A percentile compares a stretch with the other conserved stretches of the same genome.
phyloP scores from a whole-genome alignment of 2,329 filamentous ascomycete species.

The Colletotrichum musae region DNA sequence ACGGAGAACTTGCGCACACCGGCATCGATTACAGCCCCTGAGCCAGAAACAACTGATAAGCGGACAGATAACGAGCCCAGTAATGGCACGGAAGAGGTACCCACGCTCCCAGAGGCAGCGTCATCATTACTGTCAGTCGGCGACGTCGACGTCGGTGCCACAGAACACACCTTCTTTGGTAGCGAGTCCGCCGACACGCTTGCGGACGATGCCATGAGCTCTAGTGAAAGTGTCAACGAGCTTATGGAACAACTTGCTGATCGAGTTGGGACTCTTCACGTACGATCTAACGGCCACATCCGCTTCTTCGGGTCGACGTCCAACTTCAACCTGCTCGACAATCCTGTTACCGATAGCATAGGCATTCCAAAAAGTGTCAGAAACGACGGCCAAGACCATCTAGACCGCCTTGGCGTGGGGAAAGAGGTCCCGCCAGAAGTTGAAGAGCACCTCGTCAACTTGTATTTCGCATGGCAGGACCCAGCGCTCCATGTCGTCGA shows the following conservation, averaged over 20 bases:
- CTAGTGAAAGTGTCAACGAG: conserved; percentile 30
- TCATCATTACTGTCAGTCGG: background rate
- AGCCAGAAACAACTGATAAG: background rate
- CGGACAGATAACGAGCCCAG: background rate
- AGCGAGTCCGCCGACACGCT: conserved; percentile 8
- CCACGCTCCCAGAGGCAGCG: background rate
- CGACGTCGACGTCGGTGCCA: background rate
- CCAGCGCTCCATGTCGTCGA: conserved; percentile 43
- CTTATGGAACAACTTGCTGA: conserved; percentile 17
- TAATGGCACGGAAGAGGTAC: background rate
- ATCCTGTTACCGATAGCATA: conserved; percentile 41
- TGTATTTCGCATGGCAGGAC: conserved; percentile 46
- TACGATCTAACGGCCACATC: conserved; percentile 37
- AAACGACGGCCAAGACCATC: conserved; percentile 43
- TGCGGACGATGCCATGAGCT: conserved; percentile 1
- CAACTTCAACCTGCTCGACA: conserved; percentile 32
- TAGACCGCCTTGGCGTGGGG: conserved; percentile 40
- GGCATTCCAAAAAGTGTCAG: conserved; percentile 44
- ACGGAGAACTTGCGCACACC: no score
- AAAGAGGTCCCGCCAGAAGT: conserved; percentile 34
- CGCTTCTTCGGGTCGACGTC: conserved; percentile 43
- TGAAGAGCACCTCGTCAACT: conserved; percentile 39
- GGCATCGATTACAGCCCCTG: no score
- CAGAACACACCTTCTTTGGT: background rate
- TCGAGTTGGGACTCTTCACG: conserved; percentile 37